Conservation (phyloP, 176 grass and related monocot species). For the Oryza punctata region DNA sequence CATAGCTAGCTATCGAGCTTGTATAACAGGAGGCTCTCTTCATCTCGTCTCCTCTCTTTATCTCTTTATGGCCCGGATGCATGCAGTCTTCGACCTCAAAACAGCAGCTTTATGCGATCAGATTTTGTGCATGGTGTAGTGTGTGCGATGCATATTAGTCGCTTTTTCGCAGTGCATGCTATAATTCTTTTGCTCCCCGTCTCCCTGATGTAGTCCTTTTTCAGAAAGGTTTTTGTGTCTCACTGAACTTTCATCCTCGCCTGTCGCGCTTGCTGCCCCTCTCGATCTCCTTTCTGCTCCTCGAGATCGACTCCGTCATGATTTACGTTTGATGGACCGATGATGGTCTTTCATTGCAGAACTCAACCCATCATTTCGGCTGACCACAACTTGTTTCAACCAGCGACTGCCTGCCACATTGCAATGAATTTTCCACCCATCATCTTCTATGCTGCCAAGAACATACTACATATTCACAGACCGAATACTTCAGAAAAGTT, state of each 20-base stretch:
- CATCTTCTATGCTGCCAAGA: neutral
- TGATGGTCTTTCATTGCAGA: conserved; percentile 45
- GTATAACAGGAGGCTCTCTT: conserved; percentile 6
- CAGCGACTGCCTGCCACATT: neutral
- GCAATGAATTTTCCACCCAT: neutral
- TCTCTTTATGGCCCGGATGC: conserved; percentile 48
- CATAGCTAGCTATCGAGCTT: neutral
- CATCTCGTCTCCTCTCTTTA: conserved; percentile 32
- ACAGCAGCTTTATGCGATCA: conserved; percentile 57
- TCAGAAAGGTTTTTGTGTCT: conserved; percentile 71
- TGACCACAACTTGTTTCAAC: neutral
- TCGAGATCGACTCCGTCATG: conserved; percentile 57
- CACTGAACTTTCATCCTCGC: conserved; percentile 75
- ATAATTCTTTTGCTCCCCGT: conserved; percentile 70
- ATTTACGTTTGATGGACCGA: conserved; percentile 64
- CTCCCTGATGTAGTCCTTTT: conserved; percentile 61
- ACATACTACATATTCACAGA: neutral
- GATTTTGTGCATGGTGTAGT: conserved; percentile 45
- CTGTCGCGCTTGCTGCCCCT: conserved; percentile 44
- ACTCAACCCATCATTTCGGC: conserved; percentile 29
- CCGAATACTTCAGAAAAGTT: neutral
- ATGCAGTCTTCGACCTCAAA: conserved; percentile 46
- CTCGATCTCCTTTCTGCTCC: conserved; percentile 56
- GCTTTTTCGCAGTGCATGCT: conserved; percentile 65
- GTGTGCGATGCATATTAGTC: conserved; percentile 41